These are phyloP conservation scores for Phytophthora rubi DNA, from an alignment of 352 stramenopile species.

Conservation along the genomic window DNA sequence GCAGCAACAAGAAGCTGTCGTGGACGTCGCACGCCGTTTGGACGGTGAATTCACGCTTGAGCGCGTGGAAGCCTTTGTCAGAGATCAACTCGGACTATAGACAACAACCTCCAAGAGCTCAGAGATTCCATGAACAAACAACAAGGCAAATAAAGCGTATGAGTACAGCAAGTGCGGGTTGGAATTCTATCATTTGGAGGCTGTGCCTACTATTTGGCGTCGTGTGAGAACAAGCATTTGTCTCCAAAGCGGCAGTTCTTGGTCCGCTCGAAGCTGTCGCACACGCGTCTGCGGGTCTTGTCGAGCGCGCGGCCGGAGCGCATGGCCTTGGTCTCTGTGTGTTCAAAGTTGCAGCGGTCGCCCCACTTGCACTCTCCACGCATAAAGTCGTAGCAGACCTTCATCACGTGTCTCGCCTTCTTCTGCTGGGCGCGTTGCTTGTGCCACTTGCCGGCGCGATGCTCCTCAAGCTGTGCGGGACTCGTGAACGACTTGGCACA, in stretches of 20 bases:
- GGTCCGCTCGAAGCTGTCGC: conserved; percentile 52
- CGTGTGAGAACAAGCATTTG: conserved; percentile 76
- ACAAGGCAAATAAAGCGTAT: background rate
- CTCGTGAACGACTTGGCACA: conserved; percentile 88
- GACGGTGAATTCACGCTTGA: conserved; percentile 72
- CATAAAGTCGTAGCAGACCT: conserved; percentile 87
- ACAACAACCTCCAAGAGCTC: background rate
- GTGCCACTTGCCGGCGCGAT: conserved; percentile 85
- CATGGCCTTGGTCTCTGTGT: conserved; percentile 77
- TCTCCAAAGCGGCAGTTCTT: conserved; percentile 77
- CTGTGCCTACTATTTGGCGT: conserved; percentile 18
- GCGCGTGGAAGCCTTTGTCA: conserved; percentile 47
- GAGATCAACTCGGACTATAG: conserved; percentile 39
- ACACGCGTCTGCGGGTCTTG: conserved; percentile 61
- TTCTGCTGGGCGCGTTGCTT: conserved; percentile 74
- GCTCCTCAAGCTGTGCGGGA: conserved; percentile 70
- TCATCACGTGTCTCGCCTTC: conserved; percentile 69
- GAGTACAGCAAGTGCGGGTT: conserved; percentile 13
- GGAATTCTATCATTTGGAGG: conserved; percentile 30
- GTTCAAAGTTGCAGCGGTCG: conserved; percentile 75
- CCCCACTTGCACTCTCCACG: conserved; percentile 72
- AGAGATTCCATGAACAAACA: background rate
- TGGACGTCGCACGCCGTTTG: conserved; percentile 62
- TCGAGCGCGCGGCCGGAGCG: conserved; percentile 53
- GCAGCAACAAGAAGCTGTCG: conserved; percentile 61